phyloP scores from a whole-genome alignment of 495 filamentous ascomycete species.

The Daldinia bambusicola region DNA sequence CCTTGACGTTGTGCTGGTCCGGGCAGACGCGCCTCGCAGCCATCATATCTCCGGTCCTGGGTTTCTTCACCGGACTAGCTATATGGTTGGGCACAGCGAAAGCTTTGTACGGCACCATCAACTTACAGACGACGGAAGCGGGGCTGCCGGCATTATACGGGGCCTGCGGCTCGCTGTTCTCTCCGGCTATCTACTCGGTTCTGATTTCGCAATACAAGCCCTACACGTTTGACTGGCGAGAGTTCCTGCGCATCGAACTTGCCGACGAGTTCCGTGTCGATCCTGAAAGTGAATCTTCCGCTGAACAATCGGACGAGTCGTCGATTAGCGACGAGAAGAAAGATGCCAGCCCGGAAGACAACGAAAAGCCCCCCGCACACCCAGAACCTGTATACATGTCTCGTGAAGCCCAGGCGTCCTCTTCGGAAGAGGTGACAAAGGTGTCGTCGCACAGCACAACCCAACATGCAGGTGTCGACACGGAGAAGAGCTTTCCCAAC shows the following conservation, averaged over 20 bases:
- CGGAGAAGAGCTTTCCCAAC: neutral
- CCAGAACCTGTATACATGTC: constrained; percentile 20
- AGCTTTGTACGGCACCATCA: constrained; percentile 73
- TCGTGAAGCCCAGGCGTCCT: constrained; percentile 10
- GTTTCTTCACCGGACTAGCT: constrained; percentile 73
- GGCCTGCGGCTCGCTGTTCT: constrained; percentile 67
- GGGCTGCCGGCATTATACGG: constrained; percentile 83
- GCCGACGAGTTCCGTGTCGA: constrained; percentile 65
- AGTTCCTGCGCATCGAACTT: constrained; percentile 55
- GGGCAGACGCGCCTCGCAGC: constrained; percentile 76
- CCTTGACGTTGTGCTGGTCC: constrained; percentile 79
- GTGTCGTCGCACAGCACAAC: neutral
- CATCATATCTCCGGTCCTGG: constrained; percentile 72
- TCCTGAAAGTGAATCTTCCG: constrained; percentile 61
- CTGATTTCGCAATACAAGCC: constrained; percentile 58
- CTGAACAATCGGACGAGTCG: constrained; percentile 39
- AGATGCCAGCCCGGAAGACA: constrained; percentile 1
- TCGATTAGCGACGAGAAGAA: constrained; percentile 32
- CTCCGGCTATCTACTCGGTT: constrained; percentile 69
- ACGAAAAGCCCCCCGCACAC: neutral
- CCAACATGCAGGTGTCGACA: neutral
- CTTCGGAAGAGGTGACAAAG: neutral
- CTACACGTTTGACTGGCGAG: constrained; percentile 60
- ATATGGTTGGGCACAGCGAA: constrained; percentile 85
- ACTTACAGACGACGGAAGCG: constrained; percentile 71